Evolutionary conservation across 768 basidiomycete species (phyloP).

Genomic region (Boletellus emodensis): DNA sequence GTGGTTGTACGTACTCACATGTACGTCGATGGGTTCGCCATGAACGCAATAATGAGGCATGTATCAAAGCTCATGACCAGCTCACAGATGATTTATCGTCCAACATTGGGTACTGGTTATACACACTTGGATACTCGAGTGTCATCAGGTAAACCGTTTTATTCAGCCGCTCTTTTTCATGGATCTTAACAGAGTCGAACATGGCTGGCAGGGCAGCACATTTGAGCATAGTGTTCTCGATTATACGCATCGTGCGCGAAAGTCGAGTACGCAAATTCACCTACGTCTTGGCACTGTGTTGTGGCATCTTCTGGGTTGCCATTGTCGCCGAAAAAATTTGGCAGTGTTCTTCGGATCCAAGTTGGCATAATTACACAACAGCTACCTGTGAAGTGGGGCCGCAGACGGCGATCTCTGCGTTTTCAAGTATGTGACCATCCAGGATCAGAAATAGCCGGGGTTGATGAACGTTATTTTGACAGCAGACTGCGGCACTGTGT

Average conservation of each 20-base stretch:
- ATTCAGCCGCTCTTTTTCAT: too few relatives aligned
- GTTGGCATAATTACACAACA: not conserved
- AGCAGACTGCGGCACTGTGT: conserved; percentile 8
- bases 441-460: not conserved
- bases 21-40: not conserved
- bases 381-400: not conserved
- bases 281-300: not conserved
- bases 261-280: not conserved
- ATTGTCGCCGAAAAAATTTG: conserved; percentile 3
- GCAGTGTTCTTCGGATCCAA: conserved; percentile 2
- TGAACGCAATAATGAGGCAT: not conserved
- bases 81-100: not conserved
- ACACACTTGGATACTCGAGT: conserved; percentile 1
- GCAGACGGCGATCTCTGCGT: conserved; percentile 1
- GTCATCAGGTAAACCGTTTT: not conserved
- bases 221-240: conserved; percentile 15
- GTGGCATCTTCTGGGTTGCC: not conserved
- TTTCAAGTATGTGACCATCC: conserved; percentile 1
- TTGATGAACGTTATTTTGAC: not conserved
- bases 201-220: not conserved
- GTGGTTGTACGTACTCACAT: conserved; percentile 1
- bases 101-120: conserved; percentile 5
- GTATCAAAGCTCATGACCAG: not conserved
- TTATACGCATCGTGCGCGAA: conserved; percentile 10
- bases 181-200: not conserved